A percentile compares a stretch with the other conserved stretches of the same genome.
phyloP scores from a whole-genome alignment of 1,139 yeast genomes.

The Hemisphaericaspora xylanilytica region DNA sequence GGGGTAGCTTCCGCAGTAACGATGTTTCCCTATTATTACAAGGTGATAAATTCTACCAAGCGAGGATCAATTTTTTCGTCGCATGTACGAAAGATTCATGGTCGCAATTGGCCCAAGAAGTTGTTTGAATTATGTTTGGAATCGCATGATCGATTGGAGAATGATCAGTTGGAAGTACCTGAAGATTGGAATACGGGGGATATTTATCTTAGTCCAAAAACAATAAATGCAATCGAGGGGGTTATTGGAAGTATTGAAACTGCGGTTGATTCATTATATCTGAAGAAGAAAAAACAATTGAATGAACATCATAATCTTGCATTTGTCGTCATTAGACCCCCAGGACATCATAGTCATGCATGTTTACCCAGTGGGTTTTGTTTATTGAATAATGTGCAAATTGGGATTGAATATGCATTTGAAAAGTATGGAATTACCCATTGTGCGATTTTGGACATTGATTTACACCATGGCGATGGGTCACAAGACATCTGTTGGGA shows the following conservation, averaged over 20 bases:
- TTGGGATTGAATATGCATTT: conserved; percentile 78
- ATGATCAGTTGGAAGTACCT: conserved; percentile 70
- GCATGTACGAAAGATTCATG: conserved; percentile 76
- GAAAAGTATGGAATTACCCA: conserved; percentile 66
- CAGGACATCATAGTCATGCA: conserved; percentile 90
- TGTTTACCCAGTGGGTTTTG: conserved; percentile 88
- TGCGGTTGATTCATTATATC: conserved; percentile 61
- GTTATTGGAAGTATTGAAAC: conserved; percentile 76
- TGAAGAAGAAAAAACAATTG: conserved; percentile 13
- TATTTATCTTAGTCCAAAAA: conserved; percentile 66
- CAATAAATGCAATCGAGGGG: conserved; percentile 74
- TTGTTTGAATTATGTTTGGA: conserved; percentile 59
- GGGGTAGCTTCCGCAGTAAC: conserved; percentile 79
- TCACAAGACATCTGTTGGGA: conserved; percentile 87
- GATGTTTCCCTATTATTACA: conserved; percentile 62
- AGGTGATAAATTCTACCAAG: conserved; percentile 48
- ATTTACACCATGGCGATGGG: conserved; percentile 92
- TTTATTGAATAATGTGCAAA: conserved; percentile 75
- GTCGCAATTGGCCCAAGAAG: conserved; percentile 66
- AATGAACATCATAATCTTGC: conserved; percentile 49
- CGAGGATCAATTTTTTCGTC: conserved; percentile 48
- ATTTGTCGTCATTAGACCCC: conserved; percentile 75
- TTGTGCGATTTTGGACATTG: conserved; percentile 80
- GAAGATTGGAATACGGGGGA: conserved; percentile 84
- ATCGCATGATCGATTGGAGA: conserved; percentile 54